A percentile compares a stretch with the other conserved stretches of the same genome.
phyloP scores from a whole-genome alignment of 352 stramenopile species.

The Phytophthora aleatoria region DNA sequence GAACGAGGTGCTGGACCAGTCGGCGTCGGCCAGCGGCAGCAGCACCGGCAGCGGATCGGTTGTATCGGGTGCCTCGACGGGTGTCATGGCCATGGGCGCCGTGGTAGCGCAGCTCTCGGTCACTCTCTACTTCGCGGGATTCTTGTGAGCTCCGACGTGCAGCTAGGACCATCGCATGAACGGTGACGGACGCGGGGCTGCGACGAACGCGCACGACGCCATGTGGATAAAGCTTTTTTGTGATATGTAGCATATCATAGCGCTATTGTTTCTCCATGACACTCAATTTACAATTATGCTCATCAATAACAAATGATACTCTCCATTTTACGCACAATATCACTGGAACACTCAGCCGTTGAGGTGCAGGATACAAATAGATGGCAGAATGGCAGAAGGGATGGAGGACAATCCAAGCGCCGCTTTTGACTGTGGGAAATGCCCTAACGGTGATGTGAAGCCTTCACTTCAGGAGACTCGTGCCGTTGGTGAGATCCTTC shows the following conservation, averaged over 20 bases:
- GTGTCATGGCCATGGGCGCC: background rate
- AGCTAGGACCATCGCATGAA: background rate
- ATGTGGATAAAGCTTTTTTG: background rate
- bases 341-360: too few species aligned
- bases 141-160: slow-evolving; percentile 9
- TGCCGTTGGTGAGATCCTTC: too few species aligned
- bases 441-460: too few species aligned
- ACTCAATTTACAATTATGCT: background rate
- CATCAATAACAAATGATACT: background rate
- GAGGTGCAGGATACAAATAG: too few species aligned
- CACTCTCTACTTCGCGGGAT: slow-evolving; percentile 23
- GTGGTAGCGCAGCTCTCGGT: slow-evolving; percentile 20
- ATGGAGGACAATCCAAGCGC: too few species aligned
- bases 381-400: too few species aligned
- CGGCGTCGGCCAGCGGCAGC: slow-evolving; percentile 15
- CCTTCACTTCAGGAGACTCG: too few species aligned
- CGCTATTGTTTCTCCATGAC: background rate
- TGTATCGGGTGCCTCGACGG: slow-evolving; percentile 14
- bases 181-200: background rate
- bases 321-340: too few species aligned
- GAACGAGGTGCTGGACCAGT: slow-evolving; percentile 25
- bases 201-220: background rate
- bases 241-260: background rate
- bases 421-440: too few species aligned
- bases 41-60: slow-evolving; percentile 13